Percentiles rank a stretch among this genome's conserved stretches.
phyloP scores from a whole-genome alignment of 2,329 filamentous ascomycete genomes.

The Lasiodiplodia hormozganensis region DNA sequence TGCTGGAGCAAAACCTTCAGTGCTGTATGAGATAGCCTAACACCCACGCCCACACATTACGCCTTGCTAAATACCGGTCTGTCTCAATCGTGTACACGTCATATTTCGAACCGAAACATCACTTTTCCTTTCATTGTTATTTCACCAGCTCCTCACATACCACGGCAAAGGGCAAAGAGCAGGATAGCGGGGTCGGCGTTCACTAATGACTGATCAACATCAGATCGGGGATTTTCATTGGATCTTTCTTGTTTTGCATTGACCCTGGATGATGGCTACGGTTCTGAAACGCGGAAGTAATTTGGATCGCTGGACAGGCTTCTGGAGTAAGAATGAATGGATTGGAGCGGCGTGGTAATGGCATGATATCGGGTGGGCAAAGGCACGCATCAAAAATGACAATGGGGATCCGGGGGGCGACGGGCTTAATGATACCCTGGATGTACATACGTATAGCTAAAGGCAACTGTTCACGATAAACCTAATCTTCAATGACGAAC shows the following conservation, averaged over 20 bases:
- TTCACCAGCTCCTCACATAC: background rate
- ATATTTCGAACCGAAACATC: background rate
- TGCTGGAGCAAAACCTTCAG: background rate
- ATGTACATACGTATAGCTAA: conserved; percentile 18
- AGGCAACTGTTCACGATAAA: background rate
- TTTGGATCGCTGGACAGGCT: conserved; percentile 15
- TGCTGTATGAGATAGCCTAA: background rate
- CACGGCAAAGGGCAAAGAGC: conserved; percentile 12
- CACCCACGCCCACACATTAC: background rate
- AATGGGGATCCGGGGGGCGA: background rate
- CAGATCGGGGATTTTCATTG: background rate
- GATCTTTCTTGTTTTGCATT: background rate
- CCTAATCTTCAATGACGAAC: conserved; percentile 1
- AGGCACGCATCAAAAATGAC: background rate
- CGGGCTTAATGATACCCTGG: conserved; percentile 22
- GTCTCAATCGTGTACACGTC: background rate
- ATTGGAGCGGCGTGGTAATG: conserved; percentile 13
- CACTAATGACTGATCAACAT: background rate
- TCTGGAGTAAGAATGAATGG: background rate
- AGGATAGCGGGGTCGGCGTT: conserved; percentile 9
- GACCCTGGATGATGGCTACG: conserved; percentile 5
- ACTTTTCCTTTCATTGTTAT: background rate
- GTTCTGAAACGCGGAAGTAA: conserved; percentile 1
- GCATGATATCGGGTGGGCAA: background rate
- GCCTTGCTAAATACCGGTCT: background rate